Conservation (phyloP, 805 yeast species). For the Tetrapisispora taiwanensis region DNA sequence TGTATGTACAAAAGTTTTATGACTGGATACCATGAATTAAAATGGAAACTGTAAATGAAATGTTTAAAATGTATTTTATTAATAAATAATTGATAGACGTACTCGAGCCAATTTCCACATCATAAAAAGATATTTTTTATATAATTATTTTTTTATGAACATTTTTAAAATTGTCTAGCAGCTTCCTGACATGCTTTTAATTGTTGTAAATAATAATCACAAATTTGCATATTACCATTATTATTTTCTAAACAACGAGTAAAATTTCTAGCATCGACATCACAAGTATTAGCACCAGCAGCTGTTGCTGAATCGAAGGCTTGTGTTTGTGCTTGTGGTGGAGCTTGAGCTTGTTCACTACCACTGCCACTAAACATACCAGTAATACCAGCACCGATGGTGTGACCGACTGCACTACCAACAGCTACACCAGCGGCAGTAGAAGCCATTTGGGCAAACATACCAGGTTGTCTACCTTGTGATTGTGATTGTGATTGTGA, state of each 20-base stretch:
- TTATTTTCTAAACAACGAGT: conserved; percentile 93
- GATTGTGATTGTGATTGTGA: conserved; percentile 51
- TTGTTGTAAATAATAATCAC: conserved; percentile 95
- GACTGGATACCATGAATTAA: not conserved
- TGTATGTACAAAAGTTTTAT: too few species aligned
- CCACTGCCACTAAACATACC: conserved; percentile 68
- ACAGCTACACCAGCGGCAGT: conserved; percentile 99
- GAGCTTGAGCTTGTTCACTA: conserved; percentile 31
- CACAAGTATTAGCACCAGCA: conserved; percentile 54
- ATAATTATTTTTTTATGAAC: too few species aligned
- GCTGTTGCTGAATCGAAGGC: conserved; percentile 3
- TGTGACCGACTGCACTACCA: conserved; percentile 95
- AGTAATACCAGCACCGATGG: conserved; percentile 89
- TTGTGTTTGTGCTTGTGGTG: conserved; percentile 38
- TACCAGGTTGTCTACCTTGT: conserved; percentile 52
- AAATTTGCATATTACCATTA: conserved; percentile 90
- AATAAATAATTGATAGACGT: not conserved
- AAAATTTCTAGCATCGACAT: conserved; percentile 86
- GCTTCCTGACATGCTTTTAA: conserved; percentile 96
- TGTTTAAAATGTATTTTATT: too few species aligned
- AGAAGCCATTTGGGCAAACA: conserved; percentile 94
- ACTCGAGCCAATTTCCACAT: not conserved
- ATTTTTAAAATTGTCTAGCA: conserved; percentile 54
- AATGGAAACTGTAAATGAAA: not conserved
- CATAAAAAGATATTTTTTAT: not conserved